Percentiles rank a stretch among this genome's conserved stretches.
phyloP scores from a whole-genome alignment of 352 stramenopile species.

The Phytophthora niederhauseri region DNA sequence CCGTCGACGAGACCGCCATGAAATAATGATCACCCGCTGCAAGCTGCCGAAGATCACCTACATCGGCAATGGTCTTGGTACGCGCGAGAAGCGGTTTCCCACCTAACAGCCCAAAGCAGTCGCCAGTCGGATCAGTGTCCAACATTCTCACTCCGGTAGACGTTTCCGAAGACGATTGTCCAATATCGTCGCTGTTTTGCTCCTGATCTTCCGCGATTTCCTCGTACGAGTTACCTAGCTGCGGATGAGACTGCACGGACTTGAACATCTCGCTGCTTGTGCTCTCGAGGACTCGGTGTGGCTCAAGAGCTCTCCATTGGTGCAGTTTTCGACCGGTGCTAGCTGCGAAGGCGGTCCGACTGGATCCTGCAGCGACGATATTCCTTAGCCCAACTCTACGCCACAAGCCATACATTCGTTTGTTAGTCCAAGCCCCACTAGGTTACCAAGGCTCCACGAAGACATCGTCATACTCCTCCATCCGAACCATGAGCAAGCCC shows the following conservation, averaged over 20 bases:
- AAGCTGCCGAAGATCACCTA: constrained; percentile 41
- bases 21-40: constrained; percentile 43
- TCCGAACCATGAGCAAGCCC: constrained; percentile 25
- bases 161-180: background rate
- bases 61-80: constrained; percentile 51
- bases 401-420: constrained; percentile 5
- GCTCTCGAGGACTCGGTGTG: constrained; percentile 22
- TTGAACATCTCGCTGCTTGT: background rate
- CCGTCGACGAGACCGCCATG: constrained; percentile 38
- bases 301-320: constrained; percentile 37
- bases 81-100: constrained; percentile 49
- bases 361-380: constrained; percentile 29
- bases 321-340: constrained; percentile 48
- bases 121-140: constrained; percentile 40
- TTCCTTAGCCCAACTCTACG: constrained; percentile 50
- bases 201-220: background rate
- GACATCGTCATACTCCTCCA: constrained; percentile 43
- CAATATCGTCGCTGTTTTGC: background rate
- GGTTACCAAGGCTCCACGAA: background rate
- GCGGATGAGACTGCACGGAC: background rate
- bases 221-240: background rate
- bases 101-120: constrained; percentile 58
- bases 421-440: background rate
- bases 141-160: constrained; percentile 14
- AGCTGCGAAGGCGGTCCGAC: constrained; percentile 28